Percentiles rank a stretch among this genome's conserved stretches.
These are phyloP conservation scores for Rhizophlyctis rosea DNA, from an alignment of 192 early-diverging fungal genomes.

Conservation along the genomic window DNA sequence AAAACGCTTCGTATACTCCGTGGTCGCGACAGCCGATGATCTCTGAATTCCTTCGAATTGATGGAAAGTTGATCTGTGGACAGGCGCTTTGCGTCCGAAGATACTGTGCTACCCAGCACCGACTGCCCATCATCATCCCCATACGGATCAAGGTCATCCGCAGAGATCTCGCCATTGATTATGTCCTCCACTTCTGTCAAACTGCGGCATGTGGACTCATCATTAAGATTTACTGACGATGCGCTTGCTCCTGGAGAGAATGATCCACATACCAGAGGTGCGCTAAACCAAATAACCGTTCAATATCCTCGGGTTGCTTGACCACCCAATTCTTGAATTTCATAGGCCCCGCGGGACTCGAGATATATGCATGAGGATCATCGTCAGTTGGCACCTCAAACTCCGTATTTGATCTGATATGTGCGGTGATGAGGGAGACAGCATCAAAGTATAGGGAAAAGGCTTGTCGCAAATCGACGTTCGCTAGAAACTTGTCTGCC, in stretches of 20 bases:
- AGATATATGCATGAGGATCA: neutral
- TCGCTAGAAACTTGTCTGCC: slow-evolving; percentile 22
- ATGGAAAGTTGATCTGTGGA: neutral
- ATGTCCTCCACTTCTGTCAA: slow-evolving; percentile 26
- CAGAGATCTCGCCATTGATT: slow-evolving; percentile 15
- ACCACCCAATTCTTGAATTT: slow-evolving; percentile 14
- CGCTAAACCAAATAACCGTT: slow-evolving; percentile 22
- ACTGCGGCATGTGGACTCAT: neutral
- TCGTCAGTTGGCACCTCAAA: neutral
- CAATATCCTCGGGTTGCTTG: slow-evolving; percentile 16
- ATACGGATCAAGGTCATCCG: slow-evolving; percentile 21
- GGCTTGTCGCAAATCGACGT: slow-evolving; percentile 13
- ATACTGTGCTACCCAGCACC: neutral
- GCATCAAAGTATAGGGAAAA: slow-evolving; percentile 19
- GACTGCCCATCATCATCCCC: slow-evolving; percentile 4
- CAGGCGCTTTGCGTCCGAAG: neutral
- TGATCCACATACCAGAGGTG: slow-evolving; percentile 19
- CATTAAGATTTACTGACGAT: neutral
- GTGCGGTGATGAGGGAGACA: slow-evolving; percentile 7
- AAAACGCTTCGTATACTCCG: slow-evolving; percentile 15
- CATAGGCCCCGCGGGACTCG: neutral
- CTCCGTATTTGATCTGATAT: slow-evolving; percentile 1
- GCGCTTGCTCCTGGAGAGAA: neutral
- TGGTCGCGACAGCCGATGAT: slow-evolving; percentile 16
- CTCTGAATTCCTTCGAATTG: slow-evolving; percentile 9